Evolutionary conservation across 2,329 filamentous ascomycete genomes (phyloP).

Genomic region (Stemphylium vesicarium): DNA sequence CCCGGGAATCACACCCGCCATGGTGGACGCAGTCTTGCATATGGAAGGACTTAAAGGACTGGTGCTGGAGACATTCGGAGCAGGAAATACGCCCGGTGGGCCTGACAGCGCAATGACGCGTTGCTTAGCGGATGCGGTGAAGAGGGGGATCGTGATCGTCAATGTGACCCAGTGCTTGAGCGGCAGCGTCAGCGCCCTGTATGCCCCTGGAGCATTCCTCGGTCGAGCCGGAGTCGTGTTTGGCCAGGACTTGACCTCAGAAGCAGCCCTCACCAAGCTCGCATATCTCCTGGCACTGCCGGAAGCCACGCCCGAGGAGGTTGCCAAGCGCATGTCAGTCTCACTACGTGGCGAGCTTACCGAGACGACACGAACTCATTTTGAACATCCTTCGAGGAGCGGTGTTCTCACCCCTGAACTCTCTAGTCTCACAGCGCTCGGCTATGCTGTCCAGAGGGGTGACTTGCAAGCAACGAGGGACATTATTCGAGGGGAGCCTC

Average conservation of each 20-base stretch:
- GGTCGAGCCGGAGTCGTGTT: constrained; percentile 86
- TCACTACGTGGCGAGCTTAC: constrained; percentile 87
- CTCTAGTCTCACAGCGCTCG: constrained; percentile 75
- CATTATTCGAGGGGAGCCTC: constrained; percentile 70
- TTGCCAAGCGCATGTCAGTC: constrained; percentile 73
- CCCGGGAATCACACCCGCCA: constrained; percentile 90
- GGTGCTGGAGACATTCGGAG: constrained; percentile 90
- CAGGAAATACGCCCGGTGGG: constrained; percentile 87
- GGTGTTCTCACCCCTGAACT: constrained; percentile 61
- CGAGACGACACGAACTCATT: constrained; percentile 73
- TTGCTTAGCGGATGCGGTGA: constrained; percentile 77
- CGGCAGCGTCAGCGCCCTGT: constrained; percentile 50
- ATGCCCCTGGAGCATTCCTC: constrained; percentile 65
- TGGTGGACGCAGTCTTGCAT: constrained; percentile 83
- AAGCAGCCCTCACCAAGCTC: constrained; percentile 89
- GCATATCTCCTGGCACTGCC: constrained; percentile 80
- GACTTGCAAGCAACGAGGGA: constrained; percentile 70
- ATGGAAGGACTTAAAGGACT: constrained; percentile 79
- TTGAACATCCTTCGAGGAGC: constrained; percentile 73
- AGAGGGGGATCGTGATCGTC: constrained; percentile 82
- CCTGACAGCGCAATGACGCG: constrained; percentile 79
- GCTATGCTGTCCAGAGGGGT: constrained; percentile 78
- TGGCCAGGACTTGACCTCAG: constrained; percentile 85
- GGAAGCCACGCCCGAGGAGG: constrained; percentile 67
- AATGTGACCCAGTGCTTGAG: constrained; percentile 87